These are phyloP conservation scores for Podospora appendiculata DNA, from an alignment of 495 filamentous ascomycete species.

Conservation along the genomic window DNA sequence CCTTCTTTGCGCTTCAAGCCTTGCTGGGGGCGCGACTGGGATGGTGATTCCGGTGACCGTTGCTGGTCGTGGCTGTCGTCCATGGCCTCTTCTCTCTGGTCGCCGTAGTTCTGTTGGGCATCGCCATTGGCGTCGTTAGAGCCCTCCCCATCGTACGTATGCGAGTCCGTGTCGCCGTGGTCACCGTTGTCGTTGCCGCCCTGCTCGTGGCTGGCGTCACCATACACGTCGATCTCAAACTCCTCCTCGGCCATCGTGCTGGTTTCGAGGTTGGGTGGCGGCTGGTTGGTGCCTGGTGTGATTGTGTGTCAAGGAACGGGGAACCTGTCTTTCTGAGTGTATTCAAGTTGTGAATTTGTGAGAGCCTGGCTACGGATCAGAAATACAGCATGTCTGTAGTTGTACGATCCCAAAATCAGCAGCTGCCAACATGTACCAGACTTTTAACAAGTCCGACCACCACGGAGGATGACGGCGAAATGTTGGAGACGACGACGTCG, in stretches of 20 bases:
- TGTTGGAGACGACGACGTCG: neutral
- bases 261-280: neutral
- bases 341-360: conserved; percentile 18
- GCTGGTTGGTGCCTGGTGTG: neutral
- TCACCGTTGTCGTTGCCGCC: conserved; percentile 53
- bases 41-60: conserved; percentile 6
- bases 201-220: conserved; percentile 72
- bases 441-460: neutral
- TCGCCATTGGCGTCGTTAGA: conserved; percentile 35
- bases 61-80: conserved; percentile 33
- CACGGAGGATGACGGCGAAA: neutral
- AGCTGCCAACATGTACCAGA: conserved; percentile 9
- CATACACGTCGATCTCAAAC: conserved; percentile 98
- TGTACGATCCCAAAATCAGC: conserved; percentile 12
- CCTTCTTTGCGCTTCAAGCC: conserved; percentile 71
- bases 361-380: conserved; percentile 23
- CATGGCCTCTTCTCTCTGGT: conserved; percentile 22
- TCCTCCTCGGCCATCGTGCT: conserved; percentile 62
- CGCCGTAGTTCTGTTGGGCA: conserved; percentile 29
- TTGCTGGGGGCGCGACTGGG: conserved; percentile 44
- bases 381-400: conserved; percentile 23
- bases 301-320: conserved; percentile 5
- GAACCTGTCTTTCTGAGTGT: conserved; percentile 4
- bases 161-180: conserved; percentile 36
- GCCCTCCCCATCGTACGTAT: conserved; percentile 31